A percentile compares a stretch with the other conserved stretches of the same genome.
phyloP scores from a whole-genome alignment of 129 eudicot genomes.

The Tagetes patula region DNA sequence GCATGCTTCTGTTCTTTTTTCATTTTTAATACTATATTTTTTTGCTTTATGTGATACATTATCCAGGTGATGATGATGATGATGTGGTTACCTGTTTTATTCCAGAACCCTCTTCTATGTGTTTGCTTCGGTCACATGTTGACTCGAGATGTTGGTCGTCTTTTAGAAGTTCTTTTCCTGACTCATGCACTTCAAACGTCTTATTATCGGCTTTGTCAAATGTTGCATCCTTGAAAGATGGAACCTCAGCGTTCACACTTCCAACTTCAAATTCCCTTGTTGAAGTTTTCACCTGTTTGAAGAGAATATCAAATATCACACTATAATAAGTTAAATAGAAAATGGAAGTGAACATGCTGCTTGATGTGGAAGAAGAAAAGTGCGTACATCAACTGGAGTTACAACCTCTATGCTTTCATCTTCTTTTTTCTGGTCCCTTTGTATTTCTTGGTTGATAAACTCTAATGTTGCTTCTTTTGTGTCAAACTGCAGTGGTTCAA shows the following conservation, averaged over 20 bases:
- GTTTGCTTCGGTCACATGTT: conserved; percentile 1
- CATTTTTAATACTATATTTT: neutral
- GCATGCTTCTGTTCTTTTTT: conserved; percentile 14
- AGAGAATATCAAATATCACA: conserved; percentile 5
- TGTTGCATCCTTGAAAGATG: conserved; percentile 21
- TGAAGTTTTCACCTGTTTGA: conserved; percentile 34
- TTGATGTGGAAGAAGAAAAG: conserved; percentile 26
- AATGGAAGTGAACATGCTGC: neutral
- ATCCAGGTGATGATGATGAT: conserved; percentile 20
- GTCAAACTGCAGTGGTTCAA: conserved; percentile 30
- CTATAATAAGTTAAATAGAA: conserved; percentile 12
- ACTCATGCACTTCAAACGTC: conserved; percentile 20
- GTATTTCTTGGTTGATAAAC: conserved; percentile 25
- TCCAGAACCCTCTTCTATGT: conserved; percentile 23
- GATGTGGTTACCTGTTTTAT: conserved; percentile 22
- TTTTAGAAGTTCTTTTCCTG: conserved; percentile 9
- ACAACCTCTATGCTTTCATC: conserved; percentile 34
- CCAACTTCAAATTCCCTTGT: conserved; percentile 22
- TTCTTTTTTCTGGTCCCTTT: conserved; percentile 33
- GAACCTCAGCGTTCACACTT: conserved; percentile 21
- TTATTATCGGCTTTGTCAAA: conserved; percentile 19
- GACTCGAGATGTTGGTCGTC: conserved; percentile 20
- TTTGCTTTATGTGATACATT: neutral
- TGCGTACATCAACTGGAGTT: conserved; percentile 38
- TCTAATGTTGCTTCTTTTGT: conserved; percentile 24